Evolutionary conservation across 345 rosid genomes (phyloP), one percentile per base, ranked within the genome.

Genomic region (Carallia pectinifolia): DNA sequence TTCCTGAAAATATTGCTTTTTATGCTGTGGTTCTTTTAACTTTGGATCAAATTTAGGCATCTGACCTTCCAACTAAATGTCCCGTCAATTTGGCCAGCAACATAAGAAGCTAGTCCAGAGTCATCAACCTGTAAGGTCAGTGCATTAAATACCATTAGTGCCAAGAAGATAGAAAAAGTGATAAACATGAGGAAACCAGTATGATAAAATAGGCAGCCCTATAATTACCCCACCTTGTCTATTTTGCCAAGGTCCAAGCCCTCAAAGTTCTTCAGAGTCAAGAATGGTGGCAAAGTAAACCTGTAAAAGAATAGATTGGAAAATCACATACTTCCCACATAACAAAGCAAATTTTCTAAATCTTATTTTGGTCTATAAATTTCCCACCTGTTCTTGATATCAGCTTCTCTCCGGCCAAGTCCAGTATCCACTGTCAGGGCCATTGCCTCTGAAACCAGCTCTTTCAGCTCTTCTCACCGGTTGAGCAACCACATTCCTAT

Each of bases 381-480:
- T 44, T 44, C 50, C 33, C n/a, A 91, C 98, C 96, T 86, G 83
- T 91, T 94, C 85, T 91, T 94, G 82, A 94, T 94, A 81, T 91
- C 97, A 39, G 97, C 83, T 80, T 94, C 98, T 71, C 98, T 83
- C 18, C 97, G 95, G 34, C 98, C 98, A 33, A 94, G 96, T 81
- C 88, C 82, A 64, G 96, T 91, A 74, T 94, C 98, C 33, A 88
- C 96, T 15, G 97, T 94, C 50, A 94, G 95, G 75, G 90, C 96
- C 79, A 94, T 91, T 12, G 95, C 97, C 84, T 87, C n/a, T 91
- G 80, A 91, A 94, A 59, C 97, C 97, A 73, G 96, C 97, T 78
- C 81, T 82, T 76, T 91, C 97, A 40, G 98, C 98, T 81, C 98
- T 82, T 75, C 83, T 87, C 61, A 94, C 95, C 44, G 90, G 88